Conservation (phyloP, 2,329 filamentous ascomycete genomes). For the Albifimbria verrucaria region DNA sequence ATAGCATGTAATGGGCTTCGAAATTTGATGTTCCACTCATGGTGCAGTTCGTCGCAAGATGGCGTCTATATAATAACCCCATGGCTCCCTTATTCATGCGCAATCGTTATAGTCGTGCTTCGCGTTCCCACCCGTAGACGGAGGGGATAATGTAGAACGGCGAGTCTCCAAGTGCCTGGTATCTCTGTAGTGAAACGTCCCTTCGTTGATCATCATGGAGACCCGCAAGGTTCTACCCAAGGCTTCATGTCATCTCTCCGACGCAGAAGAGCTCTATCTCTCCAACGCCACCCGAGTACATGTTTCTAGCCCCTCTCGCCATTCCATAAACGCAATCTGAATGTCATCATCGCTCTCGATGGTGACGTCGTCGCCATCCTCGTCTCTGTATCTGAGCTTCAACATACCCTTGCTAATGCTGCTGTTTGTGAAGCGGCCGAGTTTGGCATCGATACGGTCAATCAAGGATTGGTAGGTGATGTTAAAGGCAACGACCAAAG, state of each 20-base stretch:
- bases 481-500: slow-evolving; percentile 92
- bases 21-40: slow-evolving; percentile 11
- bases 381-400: slow-evolving; percentile 85
- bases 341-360: slow-evolving; percentile 97
- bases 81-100: slow-evolving; percentile 19
- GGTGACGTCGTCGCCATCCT: slow-evolving; percentile 88
- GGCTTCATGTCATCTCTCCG: slow-evolving; percentile 38
- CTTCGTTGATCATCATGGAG: too few species aligned
- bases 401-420: slow-evolving; percentile 80
- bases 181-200: too few species aligned
- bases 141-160: not conserved
- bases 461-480: slow-evolving; percentile 92
- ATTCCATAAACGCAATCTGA: slow-evolving; percentile 91
- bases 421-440: slow-evolving; percentile 79
- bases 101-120: slow-evolving; percentile 11
- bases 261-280: slow-evolving; percentile 88
- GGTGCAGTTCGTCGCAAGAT: slow-evolving; percentile 23
- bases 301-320: slow-evolving; percentile 67
- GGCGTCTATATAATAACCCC: slow-evolving; percentile 28
- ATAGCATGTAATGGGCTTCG: not conserved
- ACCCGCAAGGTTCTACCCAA: too few species aligned
- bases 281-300: slow-evolving; percentile 67
- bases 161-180: too few species aligned
- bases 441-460: slow-evolving; percentile 93
- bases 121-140: slow-evolving; percentile 2